Conservation (phyloP, 106 monocot genomes). For the Dactylorhiza incarnata region DNA sequence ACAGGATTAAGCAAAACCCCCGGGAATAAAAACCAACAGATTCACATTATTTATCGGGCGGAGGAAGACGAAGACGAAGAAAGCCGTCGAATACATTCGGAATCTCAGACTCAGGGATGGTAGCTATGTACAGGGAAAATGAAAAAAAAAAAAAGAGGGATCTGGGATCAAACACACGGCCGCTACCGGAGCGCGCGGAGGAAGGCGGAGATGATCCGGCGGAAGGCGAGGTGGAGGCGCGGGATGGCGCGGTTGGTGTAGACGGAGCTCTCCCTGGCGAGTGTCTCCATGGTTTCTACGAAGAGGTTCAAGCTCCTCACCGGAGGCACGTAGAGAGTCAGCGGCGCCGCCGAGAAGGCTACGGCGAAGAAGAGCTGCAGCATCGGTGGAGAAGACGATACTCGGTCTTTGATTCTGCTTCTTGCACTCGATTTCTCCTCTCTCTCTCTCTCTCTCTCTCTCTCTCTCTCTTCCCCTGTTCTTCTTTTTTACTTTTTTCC, state of each 20-base stretch:
- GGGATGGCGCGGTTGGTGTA: conserved; percentile 25
- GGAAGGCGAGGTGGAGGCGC: conserved; percentile 43
- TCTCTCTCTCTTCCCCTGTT: neutral
- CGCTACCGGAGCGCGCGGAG: conserved; percentile 13
- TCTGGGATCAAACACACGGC: neutral
- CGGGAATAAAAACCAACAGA: neutral
- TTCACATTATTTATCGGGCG: neutral
- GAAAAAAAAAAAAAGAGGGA: too few relatives aligned
- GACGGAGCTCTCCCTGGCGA: conserved; percentile 33
- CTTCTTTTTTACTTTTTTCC: too few relatives aligned
- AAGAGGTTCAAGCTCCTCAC: conserved; percentile 72
- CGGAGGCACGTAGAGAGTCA: conserved; percentile 86
- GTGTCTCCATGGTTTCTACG: conserved; percentile 51
- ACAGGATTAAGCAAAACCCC: neutral
- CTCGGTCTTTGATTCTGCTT: neutral
- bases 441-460: neutral
- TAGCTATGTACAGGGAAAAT: neutral
- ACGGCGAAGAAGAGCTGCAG: conserved; percentile 70
- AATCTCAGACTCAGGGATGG: neutral
- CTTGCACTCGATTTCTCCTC: neutral
- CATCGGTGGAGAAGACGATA: conserved; percentile 27
- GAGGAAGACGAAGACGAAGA: neutral
- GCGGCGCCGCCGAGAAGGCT: conserved; percentile 90
- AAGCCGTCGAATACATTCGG: neutral
- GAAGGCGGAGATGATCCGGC: conserved; percentile 39